Base-by-base conservation (phyloP, 768 basidiomycete species). In the Arthromyces matolae region DNA sequence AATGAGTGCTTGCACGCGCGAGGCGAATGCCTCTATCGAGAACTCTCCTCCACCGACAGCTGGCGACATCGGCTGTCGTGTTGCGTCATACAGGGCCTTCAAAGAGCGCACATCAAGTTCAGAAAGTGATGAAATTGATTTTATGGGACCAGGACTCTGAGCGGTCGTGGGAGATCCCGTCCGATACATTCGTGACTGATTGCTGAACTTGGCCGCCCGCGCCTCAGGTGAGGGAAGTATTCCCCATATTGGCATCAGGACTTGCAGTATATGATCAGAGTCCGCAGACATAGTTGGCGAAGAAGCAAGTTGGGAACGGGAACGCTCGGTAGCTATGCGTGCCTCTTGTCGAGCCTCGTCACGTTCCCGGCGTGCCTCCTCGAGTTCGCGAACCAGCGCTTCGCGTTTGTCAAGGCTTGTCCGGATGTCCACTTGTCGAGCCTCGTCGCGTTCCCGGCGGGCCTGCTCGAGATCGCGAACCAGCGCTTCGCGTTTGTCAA, bases 71-170 rank as follows among this genome's bases (percentile, higher is more conserved):
- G 62, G 64, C 5, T 45, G 49, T 24, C 64, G 62, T 53, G 64
- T 60, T 47, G 65, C 43, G 55, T 83, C 81, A 59, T 93, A 94
- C 14, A 96, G 72, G 5, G 79, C 65, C 65, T 93, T 93, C 61
- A 96, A 81, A 5, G 90, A 79, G 8, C 89, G 86, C 14, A 94
- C 83, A 63, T 95, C 90, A 61, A 93, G 75, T 38, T 93, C 86
- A 19, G 86, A 89, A 31, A 92, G 73, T 8, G 89, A 91, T 3
- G 71, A 50, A 35, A 61, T 61, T 38, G 67, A 47, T 59, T 58
- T 42, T 39, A 43, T 34, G 20, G 41, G 28, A 4, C 45, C 45
- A 16, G 32, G 42, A 18, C 44, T 51, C 16, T 48, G 50, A 13
- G 28, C 14, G 13, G 23, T 68, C 1, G 75, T 74, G 1, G 77